These are phyloP conservation scores for Arachnopeziza araneosa DNA, from an alignment of 2,329 filamentous ascomycete genomes.

Conservation along the genomic window DNA sequence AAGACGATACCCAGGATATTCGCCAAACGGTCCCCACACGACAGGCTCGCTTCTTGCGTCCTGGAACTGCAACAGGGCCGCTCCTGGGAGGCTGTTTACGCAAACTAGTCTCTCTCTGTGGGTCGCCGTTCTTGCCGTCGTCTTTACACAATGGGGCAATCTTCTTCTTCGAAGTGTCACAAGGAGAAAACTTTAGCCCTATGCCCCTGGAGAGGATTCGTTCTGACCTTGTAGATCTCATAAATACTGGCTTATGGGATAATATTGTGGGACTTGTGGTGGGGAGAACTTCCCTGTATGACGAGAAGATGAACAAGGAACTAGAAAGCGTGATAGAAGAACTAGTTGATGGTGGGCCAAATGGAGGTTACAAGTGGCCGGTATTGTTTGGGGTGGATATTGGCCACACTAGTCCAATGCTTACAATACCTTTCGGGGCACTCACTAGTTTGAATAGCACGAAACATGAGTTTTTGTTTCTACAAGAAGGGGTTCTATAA, in stretches of 20 bases:
- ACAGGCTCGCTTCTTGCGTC: slow-evolving; percentile 1
- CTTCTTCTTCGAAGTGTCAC: slow-evolving; percentile 9
- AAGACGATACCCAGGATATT: neutral
- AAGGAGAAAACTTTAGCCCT: slow-evolving; percentile 1
- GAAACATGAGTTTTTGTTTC: neutral
- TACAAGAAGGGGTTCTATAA: too few species aligned
- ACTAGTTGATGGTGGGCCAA: neutral
- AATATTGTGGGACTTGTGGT: slow-evolving; percentile 14
- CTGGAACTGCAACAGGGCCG: slow-evolving; percentile 4
- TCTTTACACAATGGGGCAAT: slow-evolving; percentile 1
- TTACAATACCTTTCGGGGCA: slow-evolving; percentile 16
- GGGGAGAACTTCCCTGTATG: slow-evolving; percentile 10
- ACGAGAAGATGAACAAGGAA: slow-evolving; percentile 5
- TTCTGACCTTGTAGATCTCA: slow-evolving; percentile 9
- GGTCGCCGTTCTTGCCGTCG: slow-evolving; percentile 1
- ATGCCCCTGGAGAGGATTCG: slow-evolving; percentile 4
- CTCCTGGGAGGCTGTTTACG: slow-evolving; percentile 2
- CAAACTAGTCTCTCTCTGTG: slow-evolving; percentile 6
- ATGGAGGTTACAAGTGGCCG: slow-evolving; percentile 1
- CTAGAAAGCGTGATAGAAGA: slow-evolving; percentile 8
- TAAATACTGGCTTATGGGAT: slow-evolving; percentile 13
- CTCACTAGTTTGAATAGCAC: slow-evolving; percentile 9
- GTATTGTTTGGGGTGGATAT: slow-evolving; percentile 16
- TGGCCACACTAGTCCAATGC: slow-evolving; percentile 17
- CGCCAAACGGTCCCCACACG: slow-evolving; percentile 1